phyloP scores from a whole-genome alignment of 805 yeast species.

The Ogataea pignaliae region DNA sequence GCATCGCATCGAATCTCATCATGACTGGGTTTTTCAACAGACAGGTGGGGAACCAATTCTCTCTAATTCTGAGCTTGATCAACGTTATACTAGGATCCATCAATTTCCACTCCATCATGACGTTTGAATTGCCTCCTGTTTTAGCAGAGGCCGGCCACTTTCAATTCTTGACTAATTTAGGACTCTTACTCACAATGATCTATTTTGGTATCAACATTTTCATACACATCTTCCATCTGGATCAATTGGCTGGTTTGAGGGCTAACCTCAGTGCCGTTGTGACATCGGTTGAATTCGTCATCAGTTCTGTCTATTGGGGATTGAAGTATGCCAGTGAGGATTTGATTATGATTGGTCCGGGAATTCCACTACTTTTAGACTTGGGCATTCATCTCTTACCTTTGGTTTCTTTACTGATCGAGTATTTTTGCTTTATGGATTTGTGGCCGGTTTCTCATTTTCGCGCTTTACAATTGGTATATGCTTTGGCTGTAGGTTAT shows the following conservation, averaged over 20 bases:
- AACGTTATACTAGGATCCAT: conserved; percentile 8
- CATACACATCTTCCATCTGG: conserved; percentile 32
- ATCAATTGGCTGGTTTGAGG: conserved; percentile 23
- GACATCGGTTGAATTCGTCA: conserved; percentile 55
- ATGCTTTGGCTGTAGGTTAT: conserved; percentile 41
- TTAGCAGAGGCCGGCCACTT: conserved; percentile 58
- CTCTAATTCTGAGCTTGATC: conserved; percentile 13
- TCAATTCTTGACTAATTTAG: conserved; percentile 71
- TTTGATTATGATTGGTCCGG: conserved; percentile 39
- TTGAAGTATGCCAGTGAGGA: conserved; percentile 48
- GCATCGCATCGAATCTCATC: too few relatives aligned
- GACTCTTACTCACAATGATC: conserved; percentile 43
- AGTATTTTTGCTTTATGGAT: conserved; percentile 51
- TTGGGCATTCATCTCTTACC: conserved; percentile 60
- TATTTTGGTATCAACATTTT: conserved; percentile 36
- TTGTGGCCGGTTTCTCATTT: conserved; percentile 33
- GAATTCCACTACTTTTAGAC: conserved; percentile 49
- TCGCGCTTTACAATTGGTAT: conserved; percentile 37
- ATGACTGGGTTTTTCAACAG: conserved; percentile 1
- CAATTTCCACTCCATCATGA: conserved; percentile 12
- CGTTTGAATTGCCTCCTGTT: conserved; percentile 41
- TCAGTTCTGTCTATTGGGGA: conserved; percentile 67
- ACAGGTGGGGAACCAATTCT: conserved; percentile 8
- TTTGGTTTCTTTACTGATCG: conserved; percentile 43
- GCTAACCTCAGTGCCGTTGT: conserved; percentile 49